Conservation (phyloP, 768 basidiomycete genomes). For the Tulasnella sp. region DNA sequence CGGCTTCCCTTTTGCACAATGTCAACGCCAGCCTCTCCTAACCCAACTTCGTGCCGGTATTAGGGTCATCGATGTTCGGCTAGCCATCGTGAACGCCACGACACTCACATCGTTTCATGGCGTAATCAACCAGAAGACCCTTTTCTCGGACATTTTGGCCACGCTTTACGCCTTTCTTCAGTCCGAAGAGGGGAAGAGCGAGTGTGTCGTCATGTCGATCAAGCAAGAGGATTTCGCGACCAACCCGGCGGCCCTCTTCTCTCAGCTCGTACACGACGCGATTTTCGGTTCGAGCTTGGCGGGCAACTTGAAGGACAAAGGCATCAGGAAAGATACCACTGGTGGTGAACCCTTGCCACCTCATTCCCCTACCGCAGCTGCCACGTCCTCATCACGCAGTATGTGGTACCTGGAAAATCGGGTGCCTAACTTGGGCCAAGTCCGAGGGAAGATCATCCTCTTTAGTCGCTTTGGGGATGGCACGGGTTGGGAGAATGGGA, state of each 20-base stretch:
- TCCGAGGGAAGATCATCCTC: slow-evolving; percentile 77
- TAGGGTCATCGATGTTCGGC: slow-evolving; percentile 28
- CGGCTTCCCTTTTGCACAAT: slow-evolving; percentile 83
- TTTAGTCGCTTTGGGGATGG: slow-evolving; percentile 81
- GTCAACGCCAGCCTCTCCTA: slow-evolving; percentile 68
- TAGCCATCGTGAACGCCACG: slow-evolving; percentile 25
- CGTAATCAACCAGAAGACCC: slow-evolving; percentile 60
- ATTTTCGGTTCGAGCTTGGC: slow-evolving; percentile 44
- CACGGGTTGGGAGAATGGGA: slow-evolving; percentile 61
- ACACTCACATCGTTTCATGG: slow-evolving; percentile 63
- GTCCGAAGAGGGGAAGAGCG: slow-evolving; percentile 51
- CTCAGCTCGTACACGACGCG: slow-evolving; percentile 58
- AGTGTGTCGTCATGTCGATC: slow-evolving; percentile 81
- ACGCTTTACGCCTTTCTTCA: slow-evolving; percentile 62
- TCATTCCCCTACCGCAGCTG: slow-evolving; percentile 24
- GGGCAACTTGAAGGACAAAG: not conserved
- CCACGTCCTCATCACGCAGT: slow-evolving; percentile 35
- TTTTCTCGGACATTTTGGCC: slow-evolving; percentile 62
- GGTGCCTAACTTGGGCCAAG: slow-evolving; percentile 76
- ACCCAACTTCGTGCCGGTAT: slow-evolving; percentile 73
- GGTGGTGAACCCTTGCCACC: slow-evolving; percentile 10
- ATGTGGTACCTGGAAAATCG: slow-evolving; percentile 84
- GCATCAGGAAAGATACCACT: not conserved
- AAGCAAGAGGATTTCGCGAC: slow-evolving; percentile 74
- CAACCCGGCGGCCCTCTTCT: slow-evolving; percentile 51